Base-by-base conservation (phyloP, 495 filamentous ascomycete genomes). In the Glonium stellatum region DNA sequence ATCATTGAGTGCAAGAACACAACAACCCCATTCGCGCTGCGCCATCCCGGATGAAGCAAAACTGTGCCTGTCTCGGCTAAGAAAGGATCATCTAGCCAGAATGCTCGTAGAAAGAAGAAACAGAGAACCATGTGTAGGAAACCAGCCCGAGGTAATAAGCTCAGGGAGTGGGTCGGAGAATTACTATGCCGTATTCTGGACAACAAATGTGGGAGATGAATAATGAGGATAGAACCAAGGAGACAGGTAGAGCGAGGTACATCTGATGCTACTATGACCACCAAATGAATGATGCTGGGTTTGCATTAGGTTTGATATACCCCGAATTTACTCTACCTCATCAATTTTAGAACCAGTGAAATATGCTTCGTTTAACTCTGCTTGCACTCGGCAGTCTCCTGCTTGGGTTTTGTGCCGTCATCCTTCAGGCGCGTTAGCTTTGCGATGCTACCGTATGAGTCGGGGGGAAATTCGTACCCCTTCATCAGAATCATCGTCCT, bases 311-410 rank as follows among this genome's bases (percentile, higher is more conserved):
- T 1, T n/a, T 44, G 39, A 44, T 44, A 11, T 44, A 44, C 18
- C n/a, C 39, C 18, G 39, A 44, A 44, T 44, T 31, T 31, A 1
- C 39, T 44, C 39, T 44, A 44, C 39, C 39, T 15, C 39, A 15
- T 13, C 39, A 13, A 18, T 44, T 15, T 44, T 11, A 13, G 18
- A 44, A 13, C 39, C 10, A 44, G 13, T 15, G 39, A 18, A 44
- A 15, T 18, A 44, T 44, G 39, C 4, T 44, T 35, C 46, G 64
- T 82, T 79, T 85, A 99, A 78, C 91, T 97, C 80, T 97, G 95
- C 82, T 97, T 99, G 87, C 95, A 99, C 79, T 99, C 95, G 61
- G 93, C 90, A 61, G 95, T 87, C 78, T 99, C 95, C 75, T 96
- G 92, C 84, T 96, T 97, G 44, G 95, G 92, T 84, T 97, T 97